phyloP scores from a whole-genome alignment of 2,329 filamentous ascomycete genomes.

The Lecanicillium sp. region DNA sequence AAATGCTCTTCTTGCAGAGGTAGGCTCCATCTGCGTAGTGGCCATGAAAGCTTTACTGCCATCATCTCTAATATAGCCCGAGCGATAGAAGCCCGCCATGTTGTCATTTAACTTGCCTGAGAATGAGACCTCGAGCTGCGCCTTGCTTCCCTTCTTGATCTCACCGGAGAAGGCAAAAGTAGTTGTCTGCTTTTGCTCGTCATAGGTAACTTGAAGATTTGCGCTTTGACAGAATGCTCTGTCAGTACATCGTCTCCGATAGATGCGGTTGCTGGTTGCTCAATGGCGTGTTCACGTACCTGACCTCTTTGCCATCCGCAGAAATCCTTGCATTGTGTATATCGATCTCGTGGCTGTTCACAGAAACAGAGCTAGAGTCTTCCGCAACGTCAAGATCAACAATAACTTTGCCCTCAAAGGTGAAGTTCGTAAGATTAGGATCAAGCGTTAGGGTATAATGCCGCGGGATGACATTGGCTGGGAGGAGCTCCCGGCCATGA shows the following conservation, averaged over 20 bases:
- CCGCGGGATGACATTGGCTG: slow-evolving; percentile 78
- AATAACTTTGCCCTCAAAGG: slow-evolving; percentile 73
- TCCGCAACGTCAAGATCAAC: slow-evolving; percentile 84
- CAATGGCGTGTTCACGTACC: slow-evolving; percentile 23
- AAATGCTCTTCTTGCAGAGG: slow-evolving; percentile 85
- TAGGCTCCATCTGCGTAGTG: slow-evolving; percentile 93
- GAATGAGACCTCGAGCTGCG: slow-evolving; percentile 53
- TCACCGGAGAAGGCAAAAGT: slow-evolving; percentile 70
- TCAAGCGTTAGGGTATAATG: slow-evolving; percentile 92
- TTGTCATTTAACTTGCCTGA: slow-evolving; percentile 79
- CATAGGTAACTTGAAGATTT: slow-evolving; percentile 55
- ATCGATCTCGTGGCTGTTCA: slow-evolving; percentile 81
- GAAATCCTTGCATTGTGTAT: slow-evolving; percentile 54
- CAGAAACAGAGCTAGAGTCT: slow-evolving; percentile 73
- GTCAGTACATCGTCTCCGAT: too few species aligned
- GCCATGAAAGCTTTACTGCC: slow-evolving; percentile 77
- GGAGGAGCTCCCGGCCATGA: slow-evolving; percentile 66
- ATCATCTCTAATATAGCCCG: slow-evolving; percentile 78
- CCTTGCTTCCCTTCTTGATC: slow-evolving; percentile 66
- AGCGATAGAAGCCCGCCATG: slow-evolving; percentile 97
- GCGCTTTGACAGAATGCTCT: slow-evolving; percentile 5
- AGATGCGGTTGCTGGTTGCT: too few species aligned
- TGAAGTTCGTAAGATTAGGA: slow-evolving; percentile 81
- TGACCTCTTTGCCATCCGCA: slow-evolving; percentile 39
- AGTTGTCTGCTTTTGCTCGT: slow-evolving; percentile 72